These are phyloP conservation scores for Melampsora abietis-canadensis DNA, from an alignment of 1,284 basidiomycete species.

Conservation along the genomic window DNA sequence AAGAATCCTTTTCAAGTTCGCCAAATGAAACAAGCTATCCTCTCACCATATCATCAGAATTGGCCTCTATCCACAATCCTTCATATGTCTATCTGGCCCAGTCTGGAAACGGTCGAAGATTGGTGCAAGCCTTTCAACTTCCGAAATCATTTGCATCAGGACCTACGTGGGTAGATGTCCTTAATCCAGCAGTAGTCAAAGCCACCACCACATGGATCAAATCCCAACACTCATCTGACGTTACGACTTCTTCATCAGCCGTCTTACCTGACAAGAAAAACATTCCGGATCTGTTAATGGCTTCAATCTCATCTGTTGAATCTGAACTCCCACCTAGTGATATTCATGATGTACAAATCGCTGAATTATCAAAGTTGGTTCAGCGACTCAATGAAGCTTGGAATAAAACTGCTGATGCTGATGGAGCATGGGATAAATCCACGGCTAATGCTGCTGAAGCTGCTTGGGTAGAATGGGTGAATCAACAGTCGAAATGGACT, in stretches of 20 bases:
- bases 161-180: slow-evolving; percentile 33
- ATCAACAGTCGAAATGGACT: background rate
- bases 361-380: slow-evolving; percentile 12
- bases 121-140: slow-evolving; percentile 32
- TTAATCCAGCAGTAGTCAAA: slow-evolving; percentile 19
- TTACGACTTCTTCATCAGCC: background rate
- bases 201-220: slow-evolving; percentile 18
- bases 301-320: background rate
- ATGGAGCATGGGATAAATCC: slow-evolving; percentile 8
- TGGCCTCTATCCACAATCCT: slow-evolving; percentile 10
- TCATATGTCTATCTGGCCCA: slow-evolving; percentile 13
- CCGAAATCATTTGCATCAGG: slow-evolving; percentile 6
- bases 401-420: background rate
- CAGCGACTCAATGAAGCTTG: slow-evolving; percentile 21
- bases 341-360: background rate
- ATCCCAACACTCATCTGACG: background rate
- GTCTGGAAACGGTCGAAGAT: slow-evolving; percentile 7
- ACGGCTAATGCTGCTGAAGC: slow-evolving; percentile 6
- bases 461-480: slow-evolving; percentile 17
- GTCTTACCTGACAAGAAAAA: background rate
- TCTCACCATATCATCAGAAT: slow-evolving; percentile 10
- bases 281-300: slow-evolving; percentile 10
- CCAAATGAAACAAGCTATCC: slow-evolving; percentile 3
- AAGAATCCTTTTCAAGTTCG: background rate
- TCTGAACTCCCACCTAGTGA: background rate